Evolutionary conservation across 176 grass and related monocot genomes (phyloP).

Genomic region (Cenchrus purpureus): DNA sequence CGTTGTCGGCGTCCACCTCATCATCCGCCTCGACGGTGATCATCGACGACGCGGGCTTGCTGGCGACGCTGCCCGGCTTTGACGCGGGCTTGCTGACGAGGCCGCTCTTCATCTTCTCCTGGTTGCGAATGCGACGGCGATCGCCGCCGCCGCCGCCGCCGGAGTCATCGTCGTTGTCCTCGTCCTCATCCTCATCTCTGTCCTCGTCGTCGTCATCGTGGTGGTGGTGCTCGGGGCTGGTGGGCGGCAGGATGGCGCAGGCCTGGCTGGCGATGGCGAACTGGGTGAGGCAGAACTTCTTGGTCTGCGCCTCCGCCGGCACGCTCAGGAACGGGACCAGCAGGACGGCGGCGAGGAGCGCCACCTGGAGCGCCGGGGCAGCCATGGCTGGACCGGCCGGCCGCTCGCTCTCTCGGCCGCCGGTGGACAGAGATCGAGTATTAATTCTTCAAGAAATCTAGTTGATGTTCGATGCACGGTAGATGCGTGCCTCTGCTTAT

Average conservation of each 20-base stretch:
- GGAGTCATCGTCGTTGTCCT: not conserved
- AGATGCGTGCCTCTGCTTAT: not conserved
- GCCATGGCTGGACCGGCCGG: conserved; percentile 30
- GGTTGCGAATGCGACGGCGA: not conserved
- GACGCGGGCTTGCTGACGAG: not conserved
- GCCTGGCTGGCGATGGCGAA: conserved; percentile 81
- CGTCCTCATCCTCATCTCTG: not conserved
- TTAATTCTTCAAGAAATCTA: not conserved
- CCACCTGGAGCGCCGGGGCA: conserved; percentile 27
- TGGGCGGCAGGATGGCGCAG: conserved; percentile 60
- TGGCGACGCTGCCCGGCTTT: not conserved
- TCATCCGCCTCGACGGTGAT: conserved; percentile 27
- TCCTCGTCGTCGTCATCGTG: conserved; percentile 20
- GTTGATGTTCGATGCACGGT: conserved; percentile 16
- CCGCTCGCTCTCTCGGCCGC: no score
- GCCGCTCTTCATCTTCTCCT: not conserved
- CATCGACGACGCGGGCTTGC: not conserved
- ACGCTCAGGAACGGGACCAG: conserved; percentile 40
- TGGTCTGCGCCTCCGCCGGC: conserved; percentile 37
- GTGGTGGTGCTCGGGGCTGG: conserved; percentile 22
- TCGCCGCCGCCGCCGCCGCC: not conserved
- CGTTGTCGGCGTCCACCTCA: not conserved
- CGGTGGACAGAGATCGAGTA: not conserved
- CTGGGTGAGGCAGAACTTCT: conserved; percentile 77
- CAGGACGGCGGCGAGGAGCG: conserved; percentile 42